Percentiles rank a stretch among this genome's conserved stretches.
These are phyloP conservation scores for Trametes coccinea DNA, from an alignment of 768 basidiomycete genomes.

Conservation along the genomic window DNA sequence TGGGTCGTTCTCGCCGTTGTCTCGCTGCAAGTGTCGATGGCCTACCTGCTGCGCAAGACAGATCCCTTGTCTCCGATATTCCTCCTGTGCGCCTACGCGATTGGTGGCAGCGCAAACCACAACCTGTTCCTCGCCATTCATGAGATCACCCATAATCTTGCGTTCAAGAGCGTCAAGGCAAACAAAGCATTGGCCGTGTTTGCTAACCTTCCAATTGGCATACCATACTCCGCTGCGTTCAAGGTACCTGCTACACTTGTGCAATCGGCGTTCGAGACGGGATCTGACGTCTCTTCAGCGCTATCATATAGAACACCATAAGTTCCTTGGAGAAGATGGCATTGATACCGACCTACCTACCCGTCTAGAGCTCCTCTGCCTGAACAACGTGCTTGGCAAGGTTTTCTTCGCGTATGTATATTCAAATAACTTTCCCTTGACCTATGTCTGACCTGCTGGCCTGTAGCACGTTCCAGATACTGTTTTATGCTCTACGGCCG, in stretches of 20 bases:
- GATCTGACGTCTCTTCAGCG: constrained; percentile 42
- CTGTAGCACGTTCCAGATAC: constrained; percentile 89
- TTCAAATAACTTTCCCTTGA: background rate
- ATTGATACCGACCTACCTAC: constrained; percentile 96
- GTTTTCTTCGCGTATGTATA: constrained; percentile 90
- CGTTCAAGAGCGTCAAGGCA: constrained; percentile 76
- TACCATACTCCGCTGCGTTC: constrained; percentile 95
- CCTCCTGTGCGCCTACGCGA: constrained; percentile 72
- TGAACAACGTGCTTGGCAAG: constrained; percentile 97
- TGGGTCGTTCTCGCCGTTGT: constrained; percentile 87
- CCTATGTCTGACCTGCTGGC: background rate
- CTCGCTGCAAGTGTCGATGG: constrained; percentile 64
- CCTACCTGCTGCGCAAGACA: constrained; percentile 65
- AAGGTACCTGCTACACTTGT: constrained; percentile 52
- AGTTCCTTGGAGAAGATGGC: constrained; percentile 92
- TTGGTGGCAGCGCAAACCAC: constrained; percentile 96
- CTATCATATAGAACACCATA: constrained; percentile 97
- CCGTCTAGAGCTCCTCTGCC: constrained; percentile 73
- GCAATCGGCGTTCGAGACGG: background rate
- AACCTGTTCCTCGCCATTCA: constrained; percentile 98
- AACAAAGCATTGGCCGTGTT: constrained; percentile 91
- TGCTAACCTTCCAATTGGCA: constrained; percentile 90
- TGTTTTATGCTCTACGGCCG: constrained; percentile 97
- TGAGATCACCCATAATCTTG: constrained; percentile 97
- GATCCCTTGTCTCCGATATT: constrained; percentile 72